Conservation (phyloP, 495 filamentous ascomycete species). For the Coniosporium apollinis region DNA sequence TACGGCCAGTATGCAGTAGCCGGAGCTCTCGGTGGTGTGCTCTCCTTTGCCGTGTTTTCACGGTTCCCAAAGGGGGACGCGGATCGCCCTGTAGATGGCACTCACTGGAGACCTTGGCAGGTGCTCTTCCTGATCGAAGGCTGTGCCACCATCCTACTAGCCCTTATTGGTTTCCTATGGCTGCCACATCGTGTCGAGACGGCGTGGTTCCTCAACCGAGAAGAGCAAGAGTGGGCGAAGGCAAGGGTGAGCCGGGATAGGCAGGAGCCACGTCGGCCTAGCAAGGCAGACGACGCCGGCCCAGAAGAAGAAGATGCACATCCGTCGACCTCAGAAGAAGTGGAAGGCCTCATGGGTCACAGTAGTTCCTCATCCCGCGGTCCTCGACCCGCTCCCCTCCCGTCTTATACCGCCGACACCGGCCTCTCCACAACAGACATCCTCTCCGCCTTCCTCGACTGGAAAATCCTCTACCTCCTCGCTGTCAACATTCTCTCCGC, state of each 20-base stretch:
- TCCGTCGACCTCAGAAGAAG: no score
- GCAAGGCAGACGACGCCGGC: slow-evolving; percentile 8
- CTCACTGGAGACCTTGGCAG: slow-evolving; percentile 31
- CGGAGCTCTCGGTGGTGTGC: slow-evolving; percentile 36
- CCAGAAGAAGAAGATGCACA: slow-evolving; percentile 6
- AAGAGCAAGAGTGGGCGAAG: slow-evolving; percentile 30
- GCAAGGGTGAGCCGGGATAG: slow-evolving; percentile 14
- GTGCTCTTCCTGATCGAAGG: slow-evolving; percentile 42
- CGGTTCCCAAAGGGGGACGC: slow-evolving; percentile 9
- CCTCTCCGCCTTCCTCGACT: slow-evolving; percentile 30
- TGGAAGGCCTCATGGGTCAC: no score
- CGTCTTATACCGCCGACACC: slow-evolving; percentile 18
- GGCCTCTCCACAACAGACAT: slow-evolving; percentile 30
- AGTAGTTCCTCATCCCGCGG: slow-evolving; percentile 8
- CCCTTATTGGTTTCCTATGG: slow-evolving; percentile 32
- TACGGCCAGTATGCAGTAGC: slow-evolving; percentile 41
- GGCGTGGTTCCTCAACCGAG: slow-evolving; percentile 36
- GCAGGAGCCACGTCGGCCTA: neutral
- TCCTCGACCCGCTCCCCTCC: slow-evolving; percentile 4
- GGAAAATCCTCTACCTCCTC: slow-evolving; percentile 36
- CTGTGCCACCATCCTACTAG: slow-evolving; percentile 28
- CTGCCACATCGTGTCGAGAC: slow-evolving; percentile 31
- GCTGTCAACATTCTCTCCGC: slow-evolving; percentile 36
- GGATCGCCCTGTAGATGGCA: neutral
- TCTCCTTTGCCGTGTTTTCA: slow-evolving; percentile 28